Evolutionary conservation across 495 filamentous ascomycete genomes (phyloP).

Genomic region (Venustampulla echinocandica): DNA sequence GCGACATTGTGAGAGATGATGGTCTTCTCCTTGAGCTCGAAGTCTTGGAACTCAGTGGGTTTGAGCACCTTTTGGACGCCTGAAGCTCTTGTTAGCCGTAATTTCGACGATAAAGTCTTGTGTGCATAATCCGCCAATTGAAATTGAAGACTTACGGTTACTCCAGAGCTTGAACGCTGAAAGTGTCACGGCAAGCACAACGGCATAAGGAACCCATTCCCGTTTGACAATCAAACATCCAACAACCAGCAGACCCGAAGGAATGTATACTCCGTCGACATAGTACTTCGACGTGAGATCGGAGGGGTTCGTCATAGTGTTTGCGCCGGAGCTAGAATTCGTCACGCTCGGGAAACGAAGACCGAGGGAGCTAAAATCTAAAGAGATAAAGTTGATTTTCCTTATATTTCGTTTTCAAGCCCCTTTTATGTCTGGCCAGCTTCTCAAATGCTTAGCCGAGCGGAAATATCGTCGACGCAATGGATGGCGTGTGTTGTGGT

Average conservation of each 20-base stretch:
- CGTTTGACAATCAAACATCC: constrained; percentile 68
- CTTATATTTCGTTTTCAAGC: no score
- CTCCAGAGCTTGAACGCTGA: constrained; percentile 55
- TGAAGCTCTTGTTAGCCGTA: constrained; percentile 24
- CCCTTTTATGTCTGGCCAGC: no score
- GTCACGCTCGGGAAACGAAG: no score
- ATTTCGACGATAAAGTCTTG: neutral
- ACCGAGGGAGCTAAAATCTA: no score
- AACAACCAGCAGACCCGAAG: constrained; percentile 69
- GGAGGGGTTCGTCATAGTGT: constrained; percentile 1
- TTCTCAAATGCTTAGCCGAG: no score
- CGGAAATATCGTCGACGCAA: no score
- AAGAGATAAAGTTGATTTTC: no score
- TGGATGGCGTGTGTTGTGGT: no score
- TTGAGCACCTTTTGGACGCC: constrained; percentile 75
- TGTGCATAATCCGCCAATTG: neutral
- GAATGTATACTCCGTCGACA: constrained; percentile 74
- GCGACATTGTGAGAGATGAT: constrained; percentile 94
- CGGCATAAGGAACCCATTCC: constrained; percentile 69
- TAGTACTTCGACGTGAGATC: constrained; percentile 29
- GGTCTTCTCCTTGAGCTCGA: constrained; percentile 82
- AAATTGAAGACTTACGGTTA: constrained; percentile 39
- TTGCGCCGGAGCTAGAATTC: no score
- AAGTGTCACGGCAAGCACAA: constrained; percentile 50
- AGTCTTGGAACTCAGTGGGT: constrained; percentile 79